Evolutionary conservation across 306 rosid species (phyloP).

Genomic region (Ormosia emarginata): DNA sequence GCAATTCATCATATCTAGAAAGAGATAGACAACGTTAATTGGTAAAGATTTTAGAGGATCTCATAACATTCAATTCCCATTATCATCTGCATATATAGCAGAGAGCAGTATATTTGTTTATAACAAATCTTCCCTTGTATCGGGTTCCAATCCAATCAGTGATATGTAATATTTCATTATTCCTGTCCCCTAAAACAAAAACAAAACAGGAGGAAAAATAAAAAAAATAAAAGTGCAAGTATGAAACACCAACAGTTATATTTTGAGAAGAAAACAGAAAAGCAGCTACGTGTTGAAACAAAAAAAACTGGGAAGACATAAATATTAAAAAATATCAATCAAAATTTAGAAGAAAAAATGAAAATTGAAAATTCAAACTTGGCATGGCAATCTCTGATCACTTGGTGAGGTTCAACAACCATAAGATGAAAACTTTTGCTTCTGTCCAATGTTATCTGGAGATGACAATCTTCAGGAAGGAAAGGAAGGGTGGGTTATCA

Average conservation of each 20-base stretch:
- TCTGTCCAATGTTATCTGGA: neutral
- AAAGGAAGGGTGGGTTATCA: neutral
- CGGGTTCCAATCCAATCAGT: neutral
- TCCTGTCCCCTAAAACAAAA: neutral
- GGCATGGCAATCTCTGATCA: neutral
- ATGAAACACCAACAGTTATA: neutral
- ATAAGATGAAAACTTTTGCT: neutral
- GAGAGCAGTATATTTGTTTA: neutral
- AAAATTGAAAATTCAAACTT: neutral
- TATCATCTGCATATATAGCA: conserved; percentile 3
- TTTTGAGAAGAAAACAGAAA: neutral
- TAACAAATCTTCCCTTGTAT: neutral
- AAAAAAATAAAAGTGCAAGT: neutral
- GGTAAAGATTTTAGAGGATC: neutral
- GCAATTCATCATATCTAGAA: neutral
- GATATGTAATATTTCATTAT: neutral
- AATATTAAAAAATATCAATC: neutral
- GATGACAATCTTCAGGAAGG: neutral
- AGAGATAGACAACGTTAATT: neutral
- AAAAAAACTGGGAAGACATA: neutral
- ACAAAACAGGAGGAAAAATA: neutral
- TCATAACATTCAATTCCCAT: neutral
- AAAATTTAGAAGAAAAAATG: neutral
- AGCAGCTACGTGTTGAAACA: neutral
- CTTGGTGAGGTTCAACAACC: neutral